phyloP scores from a whole-genome alignment of 202 grass and related monocot genomes.

The Setaria viridis region DNA sequence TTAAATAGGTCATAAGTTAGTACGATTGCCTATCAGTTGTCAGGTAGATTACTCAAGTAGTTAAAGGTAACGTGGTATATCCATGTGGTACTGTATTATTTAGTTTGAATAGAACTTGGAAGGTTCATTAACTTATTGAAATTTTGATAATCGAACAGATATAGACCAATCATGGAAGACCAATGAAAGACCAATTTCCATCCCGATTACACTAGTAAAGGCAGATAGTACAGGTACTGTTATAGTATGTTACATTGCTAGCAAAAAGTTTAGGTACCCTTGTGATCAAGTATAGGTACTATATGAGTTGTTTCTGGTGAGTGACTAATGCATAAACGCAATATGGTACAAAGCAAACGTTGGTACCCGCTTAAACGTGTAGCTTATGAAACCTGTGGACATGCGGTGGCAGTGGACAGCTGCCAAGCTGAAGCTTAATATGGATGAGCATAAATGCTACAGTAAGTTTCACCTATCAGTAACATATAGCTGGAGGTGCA shows the following conservation, averaged over 20 bases:
- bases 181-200: not conserved
- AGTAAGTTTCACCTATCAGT: not conserved
- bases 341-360: conserved; percentile 13
- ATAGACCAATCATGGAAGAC: not conserved
- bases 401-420: not conserved
- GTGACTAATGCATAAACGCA: not conserved
- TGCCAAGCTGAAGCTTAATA: not conserved
- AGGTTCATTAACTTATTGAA: not conserved
- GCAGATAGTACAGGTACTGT: not conserved
- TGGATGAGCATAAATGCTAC: not conserved
- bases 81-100: not conserved
- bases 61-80: not conserved
- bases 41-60: conserved; percentile 21
- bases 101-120: not conserved
- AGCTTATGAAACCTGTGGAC: conserved; percentile 8
- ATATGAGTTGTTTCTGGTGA: conserved; percentile 1
- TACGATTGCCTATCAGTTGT: conserved; percentile 25
- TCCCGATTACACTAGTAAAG: conserved; percentile 2
- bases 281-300: not conserved
- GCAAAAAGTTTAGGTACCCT: not conserved
- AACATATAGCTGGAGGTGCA: not conserved
- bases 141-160: not conserved
- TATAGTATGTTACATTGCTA: not conserved
- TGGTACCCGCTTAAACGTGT: not conserved
- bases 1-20: conserved; percentile 22